phyloP scores from a whole-genome alignment of 805 yeast genomes.

The Cyberlindnera suaveolens region DNA sequence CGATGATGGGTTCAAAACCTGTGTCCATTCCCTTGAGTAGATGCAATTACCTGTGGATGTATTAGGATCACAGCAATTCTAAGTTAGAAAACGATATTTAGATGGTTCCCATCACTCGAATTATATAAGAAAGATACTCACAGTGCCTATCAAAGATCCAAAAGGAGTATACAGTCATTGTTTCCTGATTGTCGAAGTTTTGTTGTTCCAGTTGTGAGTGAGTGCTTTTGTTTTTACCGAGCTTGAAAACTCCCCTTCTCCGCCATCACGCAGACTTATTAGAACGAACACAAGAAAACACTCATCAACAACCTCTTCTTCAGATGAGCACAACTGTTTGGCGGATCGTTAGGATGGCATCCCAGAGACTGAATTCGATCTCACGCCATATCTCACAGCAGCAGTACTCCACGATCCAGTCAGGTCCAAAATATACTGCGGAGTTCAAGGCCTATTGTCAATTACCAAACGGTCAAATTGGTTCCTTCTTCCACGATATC shows the following conservation, averaged over 20 bases:
- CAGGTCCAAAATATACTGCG: constrained; percentile 92
- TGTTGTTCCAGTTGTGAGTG: too few species aligned
- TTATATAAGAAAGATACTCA: constrained; percentile 20
- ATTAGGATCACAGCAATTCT: neutral
- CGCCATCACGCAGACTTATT: too few species aligned
- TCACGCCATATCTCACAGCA: neutral
- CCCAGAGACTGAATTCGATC: neutral
- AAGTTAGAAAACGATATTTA: neutral
- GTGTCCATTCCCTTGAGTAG: constrained; percentile 67
- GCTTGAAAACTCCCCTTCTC: too few species aligned
- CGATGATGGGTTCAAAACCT: constrained; percentile 16
- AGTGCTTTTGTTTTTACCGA: too few species aligned
- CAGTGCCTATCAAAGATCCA: constrained; percentile 93
- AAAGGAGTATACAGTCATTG: constrained; percentile 72
- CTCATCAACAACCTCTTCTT: too few species aligned
- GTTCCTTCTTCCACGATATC: constrained; percentile 82
- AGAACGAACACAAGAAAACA: too few species aligned
- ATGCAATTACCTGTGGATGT: constrained; percentile 55
- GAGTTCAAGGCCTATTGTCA: constrained; percentile 88
- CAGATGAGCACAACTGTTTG: neutral
- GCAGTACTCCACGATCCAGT: constrained; percentile 75
- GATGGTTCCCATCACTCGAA: too few species aligned
- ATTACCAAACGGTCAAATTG: constrained; percentile 75
- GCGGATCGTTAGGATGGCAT: neutral
- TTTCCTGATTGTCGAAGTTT: neutral